Percentiles rank a stretch among this genome's conserved stretches.
Conservation (phyloP, 176 grass and related monocot genomes). For the Cenchrus fungigraminus region DNA sequence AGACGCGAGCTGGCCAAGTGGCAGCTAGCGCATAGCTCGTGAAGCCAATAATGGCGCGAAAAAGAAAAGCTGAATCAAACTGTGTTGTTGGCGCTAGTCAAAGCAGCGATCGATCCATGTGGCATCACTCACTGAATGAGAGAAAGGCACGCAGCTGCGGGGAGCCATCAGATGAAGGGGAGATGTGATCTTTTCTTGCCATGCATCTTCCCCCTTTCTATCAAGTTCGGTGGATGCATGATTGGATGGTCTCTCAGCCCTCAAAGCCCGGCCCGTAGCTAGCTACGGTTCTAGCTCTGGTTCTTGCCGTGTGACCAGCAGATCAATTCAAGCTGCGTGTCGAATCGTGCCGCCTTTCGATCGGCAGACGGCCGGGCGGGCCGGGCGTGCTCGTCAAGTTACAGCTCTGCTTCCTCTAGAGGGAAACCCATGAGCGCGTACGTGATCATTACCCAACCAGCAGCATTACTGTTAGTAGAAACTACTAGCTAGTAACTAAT, state of each 20-base stretch:
- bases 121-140: not conserved
- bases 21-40: not conserved
- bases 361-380: not conserved
- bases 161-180: not conserved
- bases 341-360: not conserved
- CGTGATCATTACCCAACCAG: no score
- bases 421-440: not conserved
- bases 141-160: not conserved
- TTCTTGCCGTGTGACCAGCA: not conserved
- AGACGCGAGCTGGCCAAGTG: conserved; percentile 5
- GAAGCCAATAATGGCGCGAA: not conserved
- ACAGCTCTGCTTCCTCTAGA: not conserved
- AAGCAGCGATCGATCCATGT: conserved; percentile 2
- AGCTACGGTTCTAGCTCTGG: conserved; percentile 6
- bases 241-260: not conserved
- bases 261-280: not conserved
- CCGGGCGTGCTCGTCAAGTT: not conserved
- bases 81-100: not conserved
- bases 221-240: not conserved
- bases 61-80: not conserved
- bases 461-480: no score
- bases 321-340: not conserved
- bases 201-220: not conserved
- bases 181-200: not conserved
- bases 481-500: no score